Base-by-base conservation (phyloP, 768 basidiomycete species). In the Tricholomella constricta region DNA sequence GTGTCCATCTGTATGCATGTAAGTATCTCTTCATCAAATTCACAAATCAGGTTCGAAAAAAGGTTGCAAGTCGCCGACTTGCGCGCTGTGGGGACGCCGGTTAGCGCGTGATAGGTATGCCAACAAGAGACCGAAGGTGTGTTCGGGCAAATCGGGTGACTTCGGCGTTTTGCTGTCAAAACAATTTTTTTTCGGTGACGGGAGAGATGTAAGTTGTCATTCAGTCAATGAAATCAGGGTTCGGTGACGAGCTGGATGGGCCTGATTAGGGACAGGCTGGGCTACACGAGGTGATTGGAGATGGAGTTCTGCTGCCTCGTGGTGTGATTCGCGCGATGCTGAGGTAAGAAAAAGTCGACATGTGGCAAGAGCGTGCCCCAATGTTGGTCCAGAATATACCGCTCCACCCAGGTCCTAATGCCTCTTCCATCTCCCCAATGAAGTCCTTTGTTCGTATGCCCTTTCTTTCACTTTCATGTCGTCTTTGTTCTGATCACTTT, bases 341-440 rank as follows among this genome's bases (percentile, higher is more conserved):
- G 48, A 60, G 42, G 52, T 62, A 60, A 60, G 38, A 48, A 53
- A 43, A 41, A 14, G 26, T 46, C 29, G 55, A 60, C 59, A 63
- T 63, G 62, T 63, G 62, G 62, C 62, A 58, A 19, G 54, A 44
- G 55, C 59, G 59, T 62, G 31, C 10, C 51, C 57, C 46, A 55
- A 54, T 53, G 52, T 52, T 38, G 48, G n/a, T n/a, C n/a, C n/a
- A 49, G 46, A 52, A 51, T 56, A 58, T 54, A 55, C 50, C 46
- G 17, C 20, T 32, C 23, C 37, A n/a, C 37, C 43, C 8, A 25
- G 14, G 25, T 20, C 38, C 45, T 56, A 49, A 56, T 56, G 52
- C 48, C 27, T 49, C 50, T 52, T 45, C 55, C 42, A 23, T 40
- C 49, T 38, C 45, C 48, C 44, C 52, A 20, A 56, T 62, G 46